Evolutionary conservation across 2,329 filamentous ascomycete species (phyloP).

Genomic region (Colletotrichum salicis): DNA sequence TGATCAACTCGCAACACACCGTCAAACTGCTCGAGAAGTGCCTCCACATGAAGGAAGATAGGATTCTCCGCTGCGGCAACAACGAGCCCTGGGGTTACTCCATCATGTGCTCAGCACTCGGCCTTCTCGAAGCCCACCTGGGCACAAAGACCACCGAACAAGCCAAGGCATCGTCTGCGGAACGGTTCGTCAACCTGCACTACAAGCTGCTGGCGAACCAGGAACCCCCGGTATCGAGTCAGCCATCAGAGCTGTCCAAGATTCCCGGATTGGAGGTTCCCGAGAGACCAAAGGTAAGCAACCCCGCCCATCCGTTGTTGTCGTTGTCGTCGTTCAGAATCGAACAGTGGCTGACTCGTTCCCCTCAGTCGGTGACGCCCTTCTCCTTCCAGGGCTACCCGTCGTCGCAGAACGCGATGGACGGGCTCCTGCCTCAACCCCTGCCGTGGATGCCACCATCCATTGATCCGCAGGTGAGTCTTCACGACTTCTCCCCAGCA

Average conservation of each 20-base stretch:
- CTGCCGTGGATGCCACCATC: slow-evolving; percentile 48
- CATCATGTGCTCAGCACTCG: slow-evolving; percentile 70
- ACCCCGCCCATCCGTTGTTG: background rate
- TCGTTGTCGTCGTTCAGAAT: background rate
- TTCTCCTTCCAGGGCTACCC: slow-evolving; percentile 47
- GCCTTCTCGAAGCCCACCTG: slow-evolving; percentile 68
- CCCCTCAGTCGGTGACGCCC: slow-evolving; percentile 52
- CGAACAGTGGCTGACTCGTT: slow-evolving; percentile 14
- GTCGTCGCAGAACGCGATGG: slow-evolving; percentile 30
- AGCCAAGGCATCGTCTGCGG: slow-evolving; percentile 68
- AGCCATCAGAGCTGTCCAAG: slow-evolving; percentile 39
- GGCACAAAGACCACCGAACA: slow-evolving; percentile 66
- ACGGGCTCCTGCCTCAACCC: slow-evolving; percentile 40
- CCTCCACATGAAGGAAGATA: slow-evolving; percentile 69
- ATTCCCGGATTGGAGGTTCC: slow-evolving; percentile 47
- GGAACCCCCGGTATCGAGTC: slow-evolving; percentile 54
- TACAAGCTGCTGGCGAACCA: slow-evolving; percentile 67
- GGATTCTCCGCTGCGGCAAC: slow-evolving; percentile 69
- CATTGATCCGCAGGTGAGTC: slow-evolving; percentile 40
- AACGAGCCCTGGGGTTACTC: slow-evolving; percentile 73
- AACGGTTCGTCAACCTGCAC: slow-evolving; percentile 69
- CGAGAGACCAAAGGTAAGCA: slow-evolving; percentile 53
- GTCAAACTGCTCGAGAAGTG: slow-evolving; percentile 71
- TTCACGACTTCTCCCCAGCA: slow-evolving; percentile 35
- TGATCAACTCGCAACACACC: slow-evolving; percentile 70